These are phyloP conservation scores for Plasmopara viticola DNA, from an alignment of 352 stramenopile genomes.

Conservation along the genomic window DNA sequence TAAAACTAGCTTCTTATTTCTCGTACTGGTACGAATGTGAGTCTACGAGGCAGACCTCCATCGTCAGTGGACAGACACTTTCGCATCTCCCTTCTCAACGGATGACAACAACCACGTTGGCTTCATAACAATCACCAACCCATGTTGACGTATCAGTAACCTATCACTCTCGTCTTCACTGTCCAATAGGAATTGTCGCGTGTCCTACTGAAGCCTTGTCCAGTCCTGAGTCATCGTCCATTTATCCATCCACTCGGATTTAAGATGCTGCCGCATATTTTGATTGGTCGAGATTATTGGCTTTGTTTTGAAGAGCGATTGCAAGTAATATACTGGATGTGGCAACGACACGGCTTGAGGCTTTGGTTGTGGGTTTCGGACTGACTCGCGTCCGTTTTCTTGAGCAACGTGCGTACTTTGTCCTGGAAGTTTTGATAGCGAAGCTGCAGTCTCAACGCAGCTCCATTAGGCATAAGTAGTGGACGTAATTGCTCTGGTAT, in stretches of 20 bases:
- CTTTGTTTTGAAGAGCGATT: constrained; percentile 30
- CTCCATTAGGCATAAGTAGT: constrained; percentile 34
- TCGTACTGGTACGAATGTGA: no score
- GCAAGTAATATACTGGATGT: constrained; percentile 58
- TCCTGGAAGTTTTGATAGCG: constrained; percentile 71
- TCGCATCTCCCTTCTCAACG: no score
- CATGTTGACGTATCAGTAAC: constrained; percentile 13
- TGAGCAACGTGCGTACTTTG: constrained; percentile 53
- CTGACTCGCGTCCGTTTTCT: constrained; percentile 34
- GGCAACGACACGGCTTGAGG: constrained; percentile 26
- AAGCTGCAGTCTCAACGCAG: constrained; percentile 59
- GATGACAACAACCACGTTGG: constrained; percentile 65
- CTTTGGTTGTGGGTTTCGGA: constrained; percentile 6
- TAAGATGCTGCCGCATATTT: constrained; percentile 9
- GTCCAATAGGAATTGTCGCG: not conserved
- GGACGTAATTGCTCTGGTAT: constrained; percentile 24
- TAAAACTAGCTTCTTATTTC: no score
- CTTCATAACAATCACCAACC: constrained; percentile 72
- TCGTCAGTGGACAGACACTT: no score
- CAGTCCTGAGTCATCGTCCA: constrained; percentile 19
- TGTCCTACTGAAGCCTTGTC: not conserved
- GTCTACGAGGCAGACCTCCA: no score
- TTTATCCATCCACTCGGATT: constrained; percentile 9
- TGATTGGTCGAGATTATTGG: constrained; percentile 1
- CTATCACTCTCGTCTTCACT: not conserved